Evolutionary conservation across 208 protist species (phyloP), one percentile per base, ranked within the genome.

Genomic region (Crithidia bombi): DNA sequence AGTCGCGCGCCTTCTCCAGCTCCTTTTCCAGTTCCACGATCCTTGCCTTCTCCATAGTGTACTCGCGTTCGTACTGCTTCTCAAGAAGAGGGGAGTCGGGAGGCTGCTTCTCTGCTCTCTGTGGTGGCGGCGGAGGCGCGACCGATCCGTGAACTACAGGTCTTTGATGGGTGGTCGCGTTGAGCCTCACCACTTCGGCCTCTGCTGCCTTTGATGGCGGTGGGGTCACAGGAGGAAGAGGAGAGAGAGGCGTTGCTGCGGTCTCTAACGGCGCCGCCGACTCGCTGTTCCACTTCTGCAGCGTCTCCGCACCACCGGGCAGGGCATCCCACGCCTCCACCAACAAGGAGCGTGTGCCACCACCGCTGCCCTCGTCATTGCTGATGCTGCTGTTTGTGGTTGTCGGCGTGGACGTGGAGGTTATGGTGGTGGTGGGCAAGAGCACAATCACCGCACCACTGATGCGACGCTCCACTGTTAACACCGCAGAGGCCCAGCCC

Each of bases 381-480:
- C n/a, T n/a, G n/a, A n/a, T 26, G 47, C 23, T 32, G 47, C 47
- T 30, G 51, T 19, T 38, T n/a, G 30, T 21, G 5, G 12, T 17
- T 19, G 36, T 33, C 51, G 51, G 43, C 36, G 50, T n/a, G n/a
- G n/a, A n/a, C 33, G 23, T 21, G 7, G 39, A 14, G 19, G 49
- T 32, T n/a, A 56, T 47, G 19, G 15, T 23, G 17, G 19, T 63
- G 9, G 58, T 61, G 5, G 69, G 69, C 59, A 74, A 28, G 23
- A 75, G 51, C 39, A 69, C 70, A 30, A 51, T 35, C 33, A 66
- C 64, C 12, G 38, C 72, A 30, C 59, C 30, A 46, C 64, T 25
- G 19, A 82, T 23, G 43, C 58, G 64, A 21, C 79, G 63, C 51
- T 83, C 78, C 11, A 82, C 79, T 19, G 90, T 92, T n/a, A 93